Evolutionary conservation across 1,284 basidiomycete genomes (phyloP).

Genomic region (Amylostereum chailletii): DNA sequence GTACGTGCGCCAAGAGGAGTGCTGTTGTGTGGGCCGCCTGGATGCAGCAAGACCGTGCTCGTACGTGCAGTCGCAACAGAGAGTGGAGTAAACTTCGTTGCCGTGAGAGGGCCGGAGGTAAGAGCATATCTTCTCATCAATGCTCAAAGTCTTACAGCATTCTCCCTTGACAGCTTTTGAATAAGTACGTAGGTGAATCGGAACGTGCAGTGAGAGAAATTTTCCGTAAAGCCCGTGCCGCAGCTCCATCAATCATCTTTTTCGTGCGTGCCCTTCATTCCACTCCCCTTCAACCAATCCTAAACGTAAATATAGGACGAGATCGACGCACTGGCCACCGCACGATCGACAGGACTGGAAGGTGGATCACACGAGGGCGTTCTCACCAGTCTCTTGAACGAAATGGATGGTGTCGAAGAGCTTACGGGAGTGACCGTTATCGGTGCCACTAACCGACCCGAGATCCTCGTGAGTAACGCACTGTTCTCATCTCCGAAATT

Average conservation of each 20-base stretch:
- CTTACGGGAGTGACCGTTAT: slow-evolving; percentile 89
- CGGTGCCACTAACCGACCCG: slow-evolving; percentile 94
- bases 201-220: slow-evolving; percentile 92
- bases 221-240: slow-evolving; percentile 90
- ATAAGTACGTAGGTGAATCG: slow-evolving; percentile 97
- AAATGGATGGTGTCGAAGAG: slow-evolving; percentile 98
- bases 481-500: background rate
- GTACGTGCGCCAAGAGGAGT: slow-evolving; percentile 87
- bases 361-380: slow-evolving; percentile 74
- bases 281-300: background rate
- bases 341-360: slow-evolving; percentile 59
- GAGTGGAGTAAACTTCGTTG: slow-evolving; percentile 93
- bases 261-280: slow-evolving; percentile 53
- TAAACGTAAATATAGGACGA: slow-evolving; percentile 63
- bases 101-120: slow-evolving; percentile 97
- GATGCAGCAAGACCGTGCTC: slow-evolving; percentile 94
- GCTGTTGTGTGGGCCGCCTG: slow-evolving; percentile 92
- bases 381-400: slow-evolving; percentile 88
- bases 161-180: slow-evolving; percentile 58
- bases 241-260: slow-evolving; percentile 92
- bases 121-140: slow-evolving; percentile 12
- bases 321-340: slow-evolving; percentile 88
- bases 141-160: slow-evolving; percentile 2
- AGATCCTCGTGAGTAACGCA: slow-evolving; percentile 64
- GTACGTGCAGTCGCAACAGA: slow-evolving; percentile 93